phyloP scores from a whole-genome alignment of 2,329 filamentous ascomycete genomes.

The Hypoxylon sp. region DNA sequence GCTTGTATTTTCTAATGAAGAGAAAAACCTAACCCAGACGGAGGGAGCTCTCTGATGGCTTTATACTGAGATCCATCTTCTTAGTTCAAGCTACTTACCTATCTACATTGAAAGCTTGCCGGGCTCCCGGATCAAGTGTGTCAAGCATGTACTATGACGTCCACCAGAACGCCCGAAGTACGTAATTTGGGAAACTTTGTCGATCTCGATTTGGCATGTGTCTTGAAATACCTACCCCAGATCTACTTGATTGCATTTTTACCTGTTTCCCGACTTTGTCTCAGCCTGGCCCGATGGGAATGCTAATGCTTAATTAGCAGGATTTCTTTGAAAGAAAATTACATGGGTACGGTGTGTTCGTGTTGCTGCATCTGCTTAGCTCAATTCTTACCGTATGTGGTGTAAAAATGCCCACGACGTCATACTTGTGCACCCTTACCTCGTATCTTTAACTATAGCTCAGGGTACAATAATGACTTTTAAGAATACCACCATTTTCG shows the following conservation, averaged over 20 bases:
- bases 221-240: neutral
- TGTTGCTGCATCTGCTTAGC: too few relatives aligned
- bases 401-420: slow-evolving; percentile 9
- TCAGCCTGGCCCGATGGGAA: slow-evolving; percentile 1
- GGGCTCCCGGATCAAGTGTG: slow-evolving; percentile 27
- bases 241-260: neutral
- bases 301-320: too few relatives aligned
- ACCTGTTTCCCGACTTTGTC: slow-evolving; percentile 8
- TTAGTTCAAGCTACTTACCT: neutral
- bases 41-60: neutral
- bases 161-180: slow-evolving; percentile 13
- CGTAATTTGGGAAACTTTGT: slow-evolving; percentile 18
- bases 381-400: too few relatives aligned
- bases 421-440: neutral
- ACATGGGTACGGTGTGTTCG: too few relatives aligned
- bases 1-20: too few relatives aligned
- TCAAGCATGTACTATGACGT: slow-evolving; percentile 28
- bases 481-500: too few relatives aligned
- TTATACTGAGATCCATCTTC: slow-evolving; percentile 7
- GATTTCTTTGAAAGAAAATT: too few relatives aligned
- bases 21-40: neutral
- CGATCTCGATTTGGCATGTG: slow-evolving; percentile 24
- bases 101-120: slow-evolving; percentile 21
- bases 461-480: too few relatives aligned
- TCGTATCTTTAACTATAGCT: neutral